Evolutionary conservation across 129 eudicot species (phyloP).

Genomic region (Oenanthe sinensis): DNA sequence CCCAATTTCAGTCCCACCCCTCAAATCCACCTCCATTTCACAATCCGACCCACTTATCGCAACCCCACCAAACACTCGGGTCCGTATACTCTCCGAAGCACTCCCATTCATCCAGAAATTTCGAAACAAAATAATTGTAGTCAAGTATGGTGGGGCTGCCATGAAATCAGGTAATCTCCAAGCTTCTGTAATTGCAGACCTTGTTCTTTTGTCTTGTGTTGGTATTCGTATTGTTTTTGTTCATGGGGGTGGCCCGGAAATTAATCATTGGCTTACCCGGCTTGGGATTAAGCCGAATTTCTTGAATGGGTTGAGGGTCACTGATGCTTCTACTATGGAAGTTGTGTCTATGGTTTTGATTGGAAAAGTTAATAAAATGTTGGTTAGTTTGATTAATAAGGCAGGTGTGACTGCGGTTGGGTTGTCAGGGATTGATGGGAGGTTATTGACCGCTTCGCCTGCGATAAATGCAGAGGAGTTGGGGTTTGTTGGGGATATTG

Average conservation of each 20-base stretch:
- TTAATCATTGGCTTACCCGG: constrained; percentile 63
- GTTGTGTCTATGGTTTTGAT: no score
- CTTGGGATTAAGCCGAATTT: constrained; percentile 61
- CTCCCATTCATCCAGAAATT: constrained; percentile 86
- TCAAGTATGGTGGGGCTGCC: constrained; percentile 92
- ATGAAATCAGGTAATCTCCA: constrained; percentile 83
- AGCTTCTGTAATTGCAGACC: constrained; percentile 68
- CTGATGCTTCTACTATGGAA: constrained; percentile 85
- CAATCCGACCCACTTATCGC: constrained; percentile 23
- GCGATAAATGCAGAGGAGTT: constrained; percentile 48
- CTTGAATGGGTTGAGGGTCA: constrained; percentile 67
- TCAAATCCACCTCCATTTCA: constrained; percentile 8
- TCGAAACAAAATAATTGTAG: constrained; percentile 76
- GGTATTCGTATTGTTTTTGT: constrained; percentile 80
- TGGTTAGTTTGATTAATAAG: constrained; percentile 71
- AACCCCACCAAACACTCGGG: constrained; percentile 55
- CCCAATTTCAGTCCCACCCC: not conserved
- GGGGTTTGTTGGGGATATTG: constrained; percentile 88
- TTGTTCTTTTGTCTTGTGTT: constrained; percentile 79
- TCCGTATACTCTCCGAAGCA: constrained; percentile 78
- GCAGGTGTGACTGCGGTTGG: constrained; percentile 86
- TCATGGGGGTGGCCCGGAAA: constrained; percentile 97
- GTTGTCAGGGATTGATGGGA: constrained; percentile 74
- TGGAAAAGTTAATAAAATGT: constrained; percentile 74
- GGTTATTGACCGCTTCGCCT: constrained; percentile 69